phyloP scores from a whole-genome alignment of 352 stramenopile species.

The Plasmopara viticola region DNA sequence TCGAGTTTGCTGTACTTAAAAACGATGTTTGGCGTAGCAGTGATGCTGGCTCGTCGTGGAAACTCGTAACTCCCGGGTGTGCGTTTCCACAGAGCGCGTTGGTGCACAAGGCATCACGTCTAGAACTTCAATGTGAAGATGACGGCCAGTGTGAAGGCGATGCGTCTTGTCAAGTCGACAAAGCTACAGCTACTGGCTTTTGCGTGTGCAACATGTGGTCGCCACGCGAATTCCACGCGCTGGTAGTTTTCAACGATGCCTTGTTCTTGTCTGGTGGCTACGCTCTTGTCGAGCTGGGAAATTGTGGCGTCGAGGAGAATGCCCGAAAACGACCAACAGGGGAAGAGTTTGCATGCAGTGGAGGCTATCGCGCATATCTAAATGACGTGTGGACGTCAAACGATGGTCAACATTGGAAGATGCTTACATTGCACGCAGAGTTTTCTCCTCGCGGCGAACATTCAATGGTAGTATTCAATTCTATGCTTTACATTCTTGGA shows the following conservation, averaged over 20 bases:
- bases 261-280: no score
- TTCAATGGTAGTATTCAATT: constrained; percentile 57
- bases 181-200: no score
- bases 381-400: constrained; percentile 66
- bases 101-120: constrained; percentile 41
- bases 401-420: constrained; percentile 52
- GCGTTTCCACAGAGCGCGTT: constrained; percentile 43
- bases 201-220: no score
- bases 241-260: no score
- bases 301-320: no score
- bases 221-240: no score
- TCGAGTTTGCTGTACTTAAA: constrained; percentile 64
- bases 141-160: constrained; percentile 42
- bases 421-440: constrained; percentile 31
- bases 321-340: no score
- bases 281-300: no score
- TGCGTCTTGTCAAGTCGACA: no score
- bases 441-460: constrained; percentile 61
- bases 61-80: constrained; percentile 62
- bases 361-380: constrained; percentile 13
- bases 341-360: no score
- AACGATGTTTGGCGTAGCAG: constrained; percentile 79
- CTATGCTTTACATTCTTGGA: constrained; percentile 48
- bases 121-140: constrained; percentile 48
- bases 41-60: constrained; percentile 63